phyloP scores from a whole-genome alignment of 2,329 filamentous ascomycete genomes.

The Anthostomella pinea region DNA sequence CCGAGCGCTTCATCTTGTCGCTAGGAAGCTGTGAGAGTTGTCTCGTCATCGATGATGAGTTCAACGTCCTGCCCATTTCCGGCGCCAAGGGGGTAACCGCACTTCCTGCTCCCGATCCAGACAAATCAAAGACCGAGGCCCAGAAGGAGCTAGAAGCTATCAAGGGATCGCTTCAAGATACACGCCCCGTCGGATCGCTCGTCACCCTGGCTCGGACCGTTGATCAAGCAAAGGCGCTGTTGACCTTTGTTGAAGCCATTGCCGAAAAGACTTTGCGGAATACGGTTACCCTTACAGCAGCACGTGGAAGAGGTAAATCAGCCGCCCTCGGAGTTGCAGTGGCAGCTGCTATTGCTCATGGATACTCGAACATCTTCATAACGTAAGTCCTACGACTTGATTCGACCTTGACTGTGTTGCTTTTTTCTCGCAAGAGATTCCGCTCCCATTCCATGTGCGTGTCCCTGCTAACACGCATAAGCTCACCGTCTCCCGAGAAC shows the following conservation, averaged over 20 bases:
- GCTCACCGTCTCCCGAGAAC: constrained; percentile 86
- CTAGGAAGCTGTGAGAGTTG: constrained; percentile 94
- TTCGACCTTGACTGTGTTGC: no score
- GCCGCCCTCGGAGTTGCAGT: constrained; percentile 93
- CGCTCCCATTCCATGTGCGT: no score
- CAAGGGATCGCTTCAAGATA: constrained; percentile 83
- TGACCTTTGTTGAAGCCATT: constrained; percentile 95
- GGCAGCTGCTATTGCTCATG: constrained; percentile 89
- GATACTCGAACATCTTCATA: constrained; percentile 99
- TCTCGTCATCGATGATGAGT: constrained; percentile 93
- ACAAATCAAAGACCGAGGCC: constrained; percentile 68
- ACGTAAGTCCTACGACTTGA: no score
- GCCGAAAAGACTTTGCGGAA: constrained; percentile 92
- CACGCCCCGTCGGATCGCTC: constrained; percentile 80
- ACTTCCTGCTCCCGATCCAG: constrained; percentile 71
- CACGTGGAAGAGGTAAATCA: constrained; percentile 93
- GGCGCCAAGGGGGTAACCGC: constrained; percentile 87
- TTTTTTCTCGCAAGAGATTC: neutral
- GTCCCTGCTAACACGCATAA: neutral
- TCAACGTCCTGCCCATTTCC: constrained; percentile 96
- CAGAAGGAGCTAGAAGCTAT: constrained; percentile 78
- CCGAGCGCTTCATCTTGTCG: constrained; percentile 94
- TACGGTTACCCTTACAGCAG: constrained; percentile 90
- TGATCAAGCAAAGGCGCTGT: constrained; percentile 93
- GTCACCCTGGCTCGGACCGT: constrained; percentile 84